Conservation (phyloP, 2,329 filamentous ascomycete species). For the Pestalotiopsis sp. region DNA sequence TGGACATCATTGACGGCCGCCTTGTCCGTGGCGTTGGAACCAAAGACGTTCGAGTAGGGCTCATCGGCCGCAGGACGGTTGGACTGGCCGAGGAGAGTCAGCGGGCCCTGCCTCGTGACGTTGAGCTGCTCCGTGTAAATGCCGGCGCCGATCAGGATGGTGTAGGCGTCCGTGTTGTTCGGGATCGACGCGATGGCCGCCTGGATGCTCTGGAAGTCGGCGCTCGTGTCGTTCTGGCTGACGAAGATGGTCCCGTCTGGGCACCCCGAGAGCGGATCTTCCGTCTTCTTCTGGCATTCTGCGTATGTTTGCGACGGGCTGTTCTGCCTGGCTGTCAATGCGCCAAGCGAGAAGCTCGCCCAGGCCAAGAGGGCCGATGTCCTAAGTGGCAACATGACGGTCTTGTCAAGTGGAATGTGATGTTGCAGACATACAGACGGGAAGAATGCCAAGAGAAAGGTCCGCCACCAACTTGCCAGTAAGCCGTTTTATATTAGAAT, state of each 20-base stretch:
- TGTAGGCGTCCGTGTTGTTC: slow-evolving; percentile 42
- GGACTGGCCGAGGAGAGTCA: slow-evolving; percentile 61
- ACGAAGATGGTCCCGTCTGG: slow-evolving; percentile 41
- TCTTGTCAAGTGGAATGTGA: not conserved
- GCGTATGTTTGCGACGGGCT: slow-evolving; percentile 9
- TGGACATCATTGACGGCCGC: slow-evolving; percentile 42
- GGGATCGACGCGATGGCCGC: slow-evolving; percentile 40
- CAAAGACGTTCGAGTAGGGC: slow-evolving; percentile 30
- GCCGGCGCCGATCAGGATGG: slow-evolving; percentile 62
- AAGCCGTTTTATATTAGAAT: not conserved
- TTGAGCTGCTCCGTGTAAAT: slow-evolving; percentile 66
- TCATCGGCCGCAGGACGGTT: slow-evolving; percentile 32
- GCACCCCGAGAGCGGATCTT: slow-evolving; percentile 36
- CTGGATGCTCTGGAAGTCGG: slow-evolving; percentile 39
- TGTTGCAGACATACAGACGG: too few species aligned
- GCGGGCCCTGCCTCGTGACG: slow-evolving; percentile 59
- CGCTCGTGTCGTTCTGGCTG: slow-evolving; percentile 31
- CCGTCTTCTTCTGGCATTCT: slow-evolving; percentile 32
- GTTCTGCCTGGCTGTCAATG: not conserved
- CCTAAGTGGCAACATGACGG: not conserved
- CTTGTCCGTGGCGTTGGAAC: slow-evolving; percentile 30
- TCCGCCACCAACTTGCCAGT: not conserved
- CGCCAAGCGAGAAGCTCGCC: not conserved
- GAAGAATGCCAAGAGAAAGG: not conserved
- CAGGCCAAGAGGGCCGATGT: not conserved